phyloP scores from a whole-genome alignment of 2,329 filamentous ascomycete species.

The Arthroderma sp. region DNA sequence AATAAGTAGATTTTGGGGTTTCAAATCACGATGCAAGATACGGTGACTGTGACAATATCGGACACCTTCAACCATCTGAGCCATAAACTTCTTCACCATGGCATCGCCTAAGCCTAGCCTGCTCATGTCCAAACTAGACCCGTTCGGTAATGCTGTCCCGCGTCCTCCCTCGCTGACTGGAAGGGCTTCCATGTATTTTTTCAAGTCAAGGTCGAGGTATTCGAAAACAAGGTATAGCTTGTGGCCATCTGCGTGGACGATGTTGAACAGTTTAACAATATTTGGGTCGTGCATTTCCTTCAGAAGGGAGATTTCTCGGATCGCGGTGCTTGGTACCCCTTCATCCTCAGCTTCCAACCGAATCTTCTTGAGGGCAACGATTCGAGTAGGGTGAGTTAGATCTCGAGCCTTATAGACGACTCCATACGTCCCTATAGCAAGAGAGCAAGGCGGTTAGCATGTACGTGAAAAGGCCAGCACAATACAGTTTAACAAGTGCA shows the following conservation, averaged over 20 bases:
- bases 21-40: constrained; percentile 89
- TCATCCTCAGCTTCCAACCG: constrained; percentile 91
- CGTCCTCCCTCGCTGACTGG: constrained; percentile 73
- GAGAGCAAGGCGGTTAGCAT: not conserved
- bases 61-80: constrained; percentile 70
- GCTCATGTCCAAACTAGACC: constrained; percentile 49
- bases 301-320: constrained; percentile 83
- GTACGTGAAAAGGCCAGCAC: not conserved
- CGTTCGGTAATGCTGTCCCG: constrained; percentile 72
- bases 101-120: constrained; percentile 59
- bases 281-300: constrained; percentile 92
- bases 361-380: constrained; percentile 91
- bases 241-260: constrained; percentile 86
- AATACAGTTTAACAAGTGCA: not conserved
- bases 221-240: constrained; percentile 91
- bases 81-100: constrained; percentile 90
- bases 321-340: constrained; percentile 81
- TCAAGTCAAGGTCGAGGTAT: constrained; percentile 80
- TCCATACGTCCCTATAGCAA: constrained; percentile 64
- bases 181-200: constrained; percentile 91
- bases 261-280: constrained; percentile 78
- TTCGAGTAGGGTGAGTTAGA: constrained; percentile 65
- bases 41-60: constrained; percentile 82
- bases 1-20: constrained; percentile 96
- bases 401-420: constrained; percentile 92